Evolutionary conservation across 805 yeast genomes (phyloP).

Genomic region (Hanseniaspora pseudoguilliermondii): DNA sequence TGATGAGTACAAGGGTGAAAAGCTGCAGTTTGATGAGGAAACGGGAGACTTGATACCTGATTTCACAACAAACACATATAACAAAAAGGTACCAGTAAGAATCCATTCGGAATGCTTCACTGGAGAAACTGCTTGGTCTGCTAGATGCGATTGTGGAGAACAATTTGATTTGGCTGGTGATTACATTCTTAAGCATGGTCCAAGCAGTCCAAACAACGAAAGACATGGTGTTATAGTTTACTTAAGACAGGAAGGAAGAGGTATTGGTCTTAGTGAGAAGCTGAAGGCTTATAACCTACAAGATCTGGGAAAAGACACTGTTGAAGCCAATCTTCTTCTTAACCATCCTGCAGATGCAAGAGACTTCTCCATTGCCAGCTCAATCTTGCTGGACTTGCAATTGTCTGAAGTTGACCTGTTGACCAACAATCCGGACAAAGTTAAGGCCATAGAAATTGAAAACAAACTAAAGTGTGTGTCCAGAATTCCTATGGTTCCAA

Average conservation of each 20-base stretch:
- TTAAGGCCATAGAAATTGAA: conserved; percentile 85
- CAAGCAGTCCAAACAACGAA: conserved; percentile 37
- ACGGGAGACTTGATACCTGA: conserved; percentile 85
- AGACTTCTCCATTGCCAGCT: conserved; percentile 84
- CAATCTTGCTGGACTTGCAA: conserved; percentile 76
- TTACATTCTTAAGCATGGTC: conserved; percentile 37
- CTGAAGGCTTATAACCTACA: conserved; percentile 92
- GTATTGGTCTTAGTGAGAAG: conserved; percentile 96
- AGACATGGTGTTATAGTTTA: conserved; percentile 94
- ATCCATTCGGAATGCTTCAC: conserved; percentile 97
- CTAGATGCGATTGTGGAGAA: conserved; percentile 98
- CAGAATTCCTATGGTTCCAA: conserved; percentile 93
- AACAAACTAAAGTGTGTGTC: conserved; percentile 63
- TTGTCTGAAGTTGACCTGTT: conserved; percentile 57
- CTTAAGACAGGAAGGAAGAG: conserved; percentile 94
- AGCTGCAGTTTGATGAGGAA: conserved; percentile 42
- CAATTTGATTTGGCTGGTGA: conserved; percentile 97
- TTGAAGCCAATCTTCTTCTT: conserved; percentile 81
- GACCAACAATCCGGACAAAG: conserved; percentile 94
- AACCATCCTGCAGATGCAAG: conserved; percentile 98
- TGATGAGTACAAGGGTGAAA: conserved; percentile 34
- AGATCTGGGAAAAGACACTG: conserved; percentile 97
- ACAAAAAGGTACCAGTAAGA: conserved; percentile 28
- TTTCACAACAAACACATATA: conserved; percentile 7
- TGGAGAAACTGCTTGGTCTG: conserved; percentile 98